Evolutionary conservation across 768 basidiomycete species (phyloP).

Genomic region (Podaxis sp.): DNA sequence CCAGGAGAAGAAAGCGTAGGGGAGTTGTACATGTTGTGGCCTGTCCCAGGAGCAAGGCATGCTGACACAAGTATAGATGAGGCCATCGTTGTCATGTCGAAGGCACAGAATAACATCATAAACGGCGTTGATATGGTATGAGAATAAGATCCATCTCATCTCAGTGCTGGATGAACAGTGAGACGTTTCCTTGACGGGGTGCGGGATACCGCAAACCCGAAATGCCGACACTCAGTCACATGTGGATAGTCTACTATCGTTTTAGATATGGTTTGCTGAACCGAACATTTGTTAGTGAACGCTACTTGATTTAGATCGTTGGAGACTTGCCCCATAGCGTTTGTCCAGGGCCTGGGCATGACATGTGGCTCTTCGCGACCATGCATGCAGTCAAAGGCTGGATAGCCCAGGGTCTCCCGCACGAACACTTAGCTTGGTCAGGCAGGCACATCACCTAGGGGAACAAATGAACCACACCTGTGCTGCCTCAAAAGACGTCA

Average conservation of each 20-base stretch:
- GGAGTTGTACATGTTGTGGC: slow-evolving; percentile 69
- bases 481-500: no score
- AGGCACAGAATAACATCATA: slow-evolving; percentile 81
- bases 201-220: slow-evolving; percentile 61
- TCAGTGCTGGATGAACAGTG: slow-evolving; percentile 51
- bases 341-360: slow-evolving; percentile 79
- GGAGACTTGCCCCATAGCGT: slow-evolving; percentile 75
- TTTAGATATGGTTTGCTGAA: slow-evolving; percentile 77
- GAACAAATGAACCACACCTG: slow-evolving; percentile 27
- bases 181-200: slow-evolving; percentile 8
- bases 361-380: slow-evolving; percentile 79
- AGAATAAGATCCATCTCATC: slow-evolving; percentile 82
- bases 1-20: neutral
- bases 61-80: slow-evolving; percentile 92
- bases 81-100: slow-evolving; percentile 90
- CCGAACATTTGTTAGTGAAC: slow-evolving; percentile 59
- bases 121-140: slow-evolving; percentile 86
- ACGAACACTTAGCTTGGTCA: slow-evolving; percentile 4
- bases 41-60: slow-evolving; percentile 84
- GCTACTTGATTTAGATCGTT: slow-evolving; percentile 33
- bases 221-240: slow-evolving; percentile 62
- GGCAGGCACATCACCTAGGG: neutral
- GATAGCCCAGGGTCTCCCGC: slow-evolving; percentile 76
- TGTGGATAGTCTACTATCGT: slow-evolving; percentile 67
- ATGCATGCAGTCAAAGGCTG: slow-evolving; percentile 85